These are phyloP conservation scores for Puccinia hordei DNA, from an alignment of 1,284 basidiomycete genomes.

Conservation along the genomic window DNA sequence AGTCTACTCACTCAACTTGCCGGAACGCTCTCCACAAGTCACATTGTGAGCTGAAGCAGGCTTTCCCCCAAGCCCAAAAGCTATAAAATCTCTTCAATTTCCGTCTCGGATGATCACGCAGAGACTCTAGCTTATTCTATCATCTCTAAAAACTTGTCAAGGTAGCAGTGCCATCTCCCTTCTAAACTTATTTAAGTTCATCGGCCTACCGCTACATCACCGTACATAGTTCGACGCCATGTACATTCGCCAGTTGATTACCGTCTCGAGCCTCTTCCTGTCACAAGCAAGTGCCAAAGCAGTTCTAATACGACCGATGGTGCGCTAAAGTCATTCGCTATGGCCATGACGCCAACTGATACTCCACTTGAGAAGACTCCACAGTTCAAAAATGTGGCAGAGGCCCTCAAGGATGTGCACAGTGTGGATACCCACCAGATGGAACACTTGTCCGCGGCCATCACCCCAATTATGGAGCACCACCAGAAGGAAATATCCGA, in stretches of 20 bases:
- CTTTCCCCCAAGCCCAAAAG: neutral
- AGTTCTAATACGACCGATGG: neutral
- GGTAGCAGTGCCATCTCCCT: neutral
- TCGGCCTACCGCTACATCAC: neutral
- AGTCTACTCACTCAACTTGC: no score
- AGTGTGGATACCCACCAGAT: neutral
- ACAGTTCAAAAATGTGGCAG: neutral
- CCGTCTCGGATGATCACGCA: no score
- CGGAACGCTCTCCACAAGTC: neutral
- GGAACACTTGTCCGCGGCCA: neutral
- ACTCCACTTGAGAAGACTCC: neutral
- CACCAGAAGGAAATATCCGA: neutral
- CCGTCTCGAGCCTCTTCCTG: conserved; percentile 4
- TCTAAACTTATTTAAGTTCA: neutral
- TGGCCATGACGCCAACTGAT: neutral
- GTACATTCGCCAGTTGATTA: conserved; percentile 6
- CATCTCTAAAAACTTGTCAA: neutral
- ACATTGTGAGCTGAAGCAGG: neutral
- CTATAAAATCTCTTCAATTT: neutral
- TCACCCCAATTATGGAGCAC: neutral
- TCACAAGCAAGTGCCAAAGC: neutral
- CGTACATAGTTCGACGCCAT: neutral
- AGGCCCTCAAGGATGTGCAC: neutral
- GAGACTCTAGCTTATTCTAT: neutral
- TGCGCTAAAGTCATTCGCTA: neutral